Base-by-base conservation (phyloP, 148 eudicot species). In the Chenopodium berlandieri region DNA sequence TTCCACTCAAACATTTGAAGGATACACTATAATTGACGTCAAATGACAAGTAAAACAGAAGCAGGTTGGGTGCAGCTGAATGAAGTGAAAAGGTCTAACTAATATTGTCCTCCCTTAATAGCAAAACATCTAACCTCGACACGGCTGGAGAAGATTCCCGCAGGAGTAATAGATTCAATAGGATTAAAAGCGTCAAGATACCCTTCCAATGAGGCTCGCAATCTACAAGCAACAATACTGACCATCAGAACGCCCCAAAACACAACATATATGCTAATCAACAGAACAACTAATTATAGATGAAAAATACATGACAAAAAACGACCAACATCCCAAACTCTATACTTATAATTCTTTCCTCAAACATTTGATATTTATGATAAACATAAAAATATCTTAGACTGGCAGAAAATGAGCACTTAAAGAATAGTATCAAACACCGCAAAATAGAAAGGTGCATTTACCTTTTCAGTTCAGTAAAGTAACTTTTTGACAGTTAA, bases 191-290 rank as follows among this genome's bases (percentile, higher is more conserved):
- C 85, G 81, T 94, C 94, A 77, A 97, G 91, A 82, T 87, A 91
- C 69, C 90, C 86, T 82, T 92, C 95, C 99, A 97, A 94, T 65
- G 99, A 97, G 82, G 90, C 85, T 80, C 99, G 91, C 87, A 97
- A 86, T 81, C 97, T 95, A 92, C 37, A 77, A 68, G 77, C 48
- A 78, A 71, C 13, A 78, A 31, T 75, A 71, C 32, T 74, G 82
- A 71, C 52, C 17, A 76, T 75, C 72, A 70, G 34, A 47, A 23
- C n/a, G 40, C 9, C 27, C 16, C 37, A 25, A 66, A 25, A 12
- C 27, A 27, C 27, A 71, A 50, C 19, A 48, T 23, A 79, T 32
- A 71, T 4, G 37, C 71, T n/a, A 34, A 14, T 17, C 19, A 48
- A 30, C 37, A 32, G 58, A 47, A 71, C 22, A 30, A 11, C 19